Base-by-base conservation (phyloP, 2,329 filamentous ascomycete species). In the Aphanocladium album region DNA sequence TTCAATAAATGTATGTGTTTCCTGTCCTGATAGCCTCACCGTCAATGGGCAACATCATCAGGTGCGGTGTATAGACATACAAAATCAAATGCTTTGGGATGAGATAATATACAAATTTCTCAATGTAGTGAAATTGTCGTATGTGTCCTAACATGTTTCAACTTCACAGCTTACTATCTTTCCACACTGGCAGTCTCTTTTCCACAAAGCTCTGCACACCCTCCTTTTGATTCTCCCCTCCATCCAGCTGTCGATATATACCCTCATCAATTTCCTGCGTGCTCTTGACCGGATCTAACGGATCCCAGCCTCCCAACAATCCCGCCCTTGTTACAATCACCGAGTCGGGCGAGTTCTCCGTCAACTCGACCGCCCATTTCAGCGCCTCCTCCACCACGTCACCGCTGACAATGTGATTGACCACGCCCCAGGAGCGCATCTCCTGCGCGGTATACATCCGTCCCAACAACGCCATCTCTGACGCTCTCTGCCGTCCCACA, bases 141-240 rank as follows among this genome's bases (percentile, higher is more conserved):
- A 30, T 30, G 9, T 9, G 9, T 30, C 5, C 5, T 30, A 30
- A 5, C 30, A 9, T 9, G 30, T 17, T 5, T 33, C 25, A 17
- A 39, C 12, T 17, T 17, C 72, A 87, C 65, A 87, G 67, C 71
- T 86, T 87, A 69, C 83, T 86, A 61, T 84, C 77, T 67, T 78
- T 82, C 89, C 89, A 93, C 41, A 77, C 77, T 1, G 89, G 84
- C 74, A 83, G 81, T 69, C 88, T 79, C 80, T 87, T 91, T 79
- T 92, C 89, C 19, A 89, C 86, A 77, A 93, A 93, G 62, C 89
- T 89, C 73, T 72, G 77, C 21, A 93, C 78, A 0, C 90, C 90
- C 74, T 93, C 89, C 60, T 81, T 83, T 74, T 91, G 86, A 72
- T 93, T 93, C 66, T 89, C 86, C 0, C 85, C 88, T 2, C 77